Percentiles rank a stretch among this genome's conserved stretches.
phyloP scores from a whole-genome alignment of 176 grass and related monocot genomes.

The Chloris gayana region DNA sequence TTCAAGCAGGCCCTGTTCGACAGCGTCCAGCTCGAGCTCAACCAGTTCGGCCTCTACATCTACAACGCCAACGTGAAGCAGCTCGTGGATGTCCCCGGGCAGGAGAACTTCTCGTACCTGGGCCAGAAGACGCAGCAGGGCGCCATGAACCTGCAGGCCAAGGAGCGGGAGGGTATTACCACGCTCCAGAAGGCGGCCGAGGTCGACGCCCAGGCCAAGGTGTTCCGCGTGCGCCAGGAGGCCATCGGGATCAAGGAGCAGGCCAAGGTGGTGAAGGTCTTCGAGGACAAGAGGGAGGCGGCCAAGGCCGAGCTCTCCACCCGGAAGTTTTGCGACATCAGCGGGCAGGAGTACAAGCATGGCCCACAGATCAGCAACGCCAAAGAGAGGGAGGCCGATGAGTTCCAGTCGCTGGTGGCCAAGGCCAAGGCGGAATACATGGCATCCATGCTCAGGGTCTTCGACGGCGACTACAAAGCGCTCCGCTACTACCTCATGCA shows the following conservation, averaged over 20 bases:
- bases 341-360: too few species aligned
- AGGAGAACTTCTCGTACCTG: constrained; percentile 91
- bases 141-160: constrained; percentile 74
- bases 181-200: constrained; percentile 68
- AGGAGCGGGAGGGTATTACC: constrained; percentile 48
- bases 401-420: constrained; percentile 44
- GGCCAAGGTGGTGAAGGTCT: constrained; percentile 65
- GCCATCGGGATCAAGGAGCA: constrained; percentile 59
- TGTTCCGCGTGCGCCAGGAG: constrained; percentile 49
- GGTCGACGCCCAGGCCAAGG: constrained; percentile 74
- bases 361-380: too few species aligned
- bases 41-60: constrained; percentile 84
- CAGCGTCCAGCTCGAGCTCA: constrained; percentile 81
- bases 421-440: constrained; percentile 52
- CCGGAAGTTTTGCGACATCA: too few species aligned
- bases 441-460: constrained; percentile 43
- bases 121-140: constrained; percentile 90
- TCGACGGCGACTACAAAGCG: constrained; percentile 62
- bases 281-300: constrained; percentile 64
- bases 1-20: constrained; percentile 79
- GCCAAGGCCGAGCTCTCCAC: constrained; percentile 63
- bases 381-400: constrained; percentile 61
- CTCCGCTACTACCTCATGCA: constrained; percentile 73
- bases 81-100: constrained; percentile 68
- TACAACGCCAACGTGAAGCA: constrained; percentile 95